Evolutionary conservation across 495 filamentous ascomycete genomes (phyloP), one percentile per base, ranked within the genome.

Genomic region (Hypoxylon fuscum): DNA sequence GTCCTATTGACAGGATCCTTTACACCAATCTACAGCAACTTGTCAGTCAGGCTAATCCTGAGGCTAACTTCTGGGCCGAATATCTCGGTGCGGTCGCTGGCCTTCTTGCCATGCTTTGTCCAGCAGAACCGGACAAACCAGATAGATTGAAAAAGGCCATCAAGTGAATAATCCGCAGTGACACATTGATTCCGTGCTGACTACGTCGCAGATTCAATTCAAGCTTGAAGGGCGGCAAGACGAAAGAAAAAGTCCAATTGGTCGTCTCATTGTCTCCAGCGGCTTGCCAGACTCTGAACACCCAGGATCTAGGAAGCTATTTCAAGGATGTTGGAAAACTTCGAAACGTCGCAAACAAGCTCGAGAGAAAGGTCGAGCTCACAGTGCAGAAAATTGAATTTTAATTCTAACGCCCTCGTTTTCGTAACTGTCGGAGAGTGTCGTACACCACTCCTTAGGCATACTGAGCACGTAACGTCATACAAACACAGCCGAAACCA

Each of bases 1-100:
- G 74, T 12, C 76, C 80, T 1, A 79, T 81, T 20, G 79, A 85
- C 54, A 66, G 69, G 40, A 64, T 70, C 7, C 66, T 83, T 10
- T 67, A 72, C 25, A 38, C 58, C 11, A 76, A 75, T 44, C 64
- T 85, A 2, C 72, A 72, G 18, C 68, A 59, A 32, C 56, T 81
- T 54, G 57, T 77, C 22, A 53, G 62, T 32, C 56, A 54, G 11
- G 55, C 66, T 6, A 66, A 71, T 55, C 64, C 71, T 0, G 73
- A 79, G 31, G 68, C 71, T 1, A 44, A 64, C 10, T 78, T 80
- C 29, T 81, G 78, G 78, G 74, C 77, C 8, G 70, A 77, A 41
- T 81, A 81, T 43, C 68, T 75, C 12, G 79, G 78, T 5, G 71
- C 73, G 15, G 69, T 77, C 43, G 73, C 74, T 1, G 61, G 71